Conservation (phyloP, 371 early-diverging fungal genomes). For the Mucor piriformis region DNA sequence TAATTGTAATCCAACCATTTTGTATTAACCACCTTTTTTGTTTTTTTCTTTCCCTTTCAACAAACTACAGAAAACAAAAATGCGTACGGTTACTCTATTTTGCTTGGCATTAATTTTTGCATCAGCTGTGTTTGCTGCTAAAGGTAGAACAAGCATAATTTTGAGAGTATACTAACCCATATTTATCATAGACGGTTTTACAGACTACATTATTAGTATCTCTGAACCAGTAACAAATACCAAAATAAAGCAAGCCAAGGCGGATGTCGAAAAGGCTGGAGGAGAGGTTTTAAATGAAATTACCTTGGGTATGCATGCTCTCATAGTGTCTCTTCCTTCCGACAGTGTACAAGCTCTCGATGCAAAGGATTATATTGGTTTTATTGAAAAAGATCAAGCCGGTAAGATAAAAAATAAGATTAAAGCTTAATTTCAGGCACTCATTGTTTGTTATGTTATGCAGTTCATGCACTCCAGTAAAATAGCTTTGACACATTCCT, state of each 20-base stretch:
- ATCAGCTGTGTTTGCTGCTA: conserved; percentile 8
- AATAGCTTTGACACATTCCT: conserved; percentile 8
- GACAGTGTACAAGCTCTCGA: conserved; percentile 17
- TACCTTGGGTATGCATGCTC: conserved; percentile 16
- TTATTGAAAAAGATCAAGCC: conserved; percentile 24
- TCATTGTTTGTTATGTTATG: background rate
- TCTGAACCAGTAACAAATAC: conserved; percentile 7
- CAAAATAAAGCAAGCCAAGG: conserved; percentile 19
- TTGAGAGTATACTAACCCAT: background rate
- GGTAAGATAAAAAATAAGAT: too few species aligned
- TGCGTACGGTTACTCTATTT: conserved; percentile 16
- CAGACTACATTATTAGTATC: conserved; percentile 17
- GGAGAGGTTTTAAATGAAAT: conserved; percentile 23
- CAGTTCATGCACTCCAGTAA: conserved; percentile 15
- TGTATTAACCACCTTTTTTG: background rate
- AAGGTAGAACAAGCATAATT: conserved; percentile 8
- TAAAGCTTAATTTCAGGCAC: too few species aligned
- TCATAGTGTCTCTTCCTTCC: conserved; percentile 24
- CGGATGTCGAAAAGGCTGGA: conserved; percentile 22
- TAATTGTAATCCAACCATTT: background rate
- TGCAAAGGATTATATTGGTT: conserved; percentile 24
- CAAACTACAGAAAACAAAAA: background rate
- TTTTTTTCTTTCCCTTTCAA: conserved; percentile 6
- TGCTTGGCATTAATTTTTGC: conserved; percentile 4
- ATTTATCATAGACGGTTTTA: conserved; percentile 14